Evolutionary conservation across 371 early-diverging fungal genomes (phyloP).

Genomic region (Rhizopus arrhizus): DNA sequence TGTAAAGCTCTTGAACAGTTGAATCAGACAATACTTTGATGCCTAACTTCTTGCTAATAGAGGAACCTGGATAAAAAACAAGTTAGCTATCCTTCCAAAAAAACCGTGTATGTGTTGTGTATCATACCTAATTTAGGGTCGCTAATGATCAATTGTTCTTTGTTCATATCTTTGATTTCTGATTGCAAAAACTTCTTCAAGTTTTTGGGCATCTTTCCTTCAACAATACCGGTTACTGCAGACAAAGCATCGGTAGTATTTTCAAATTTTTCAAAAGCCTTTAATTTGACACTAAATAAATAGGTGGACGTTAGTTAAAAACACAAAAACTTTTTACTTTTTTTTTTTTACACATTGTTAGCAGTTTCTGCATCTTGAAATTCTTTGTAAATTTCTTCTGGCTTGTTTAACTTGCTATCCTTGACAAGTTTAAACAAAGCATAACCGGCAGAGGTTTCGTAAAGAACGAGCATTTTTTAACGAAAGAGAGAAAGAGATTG

Average conservation of each 20-base stretch:
- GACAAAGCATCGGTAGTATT: constrained; percentile 95
- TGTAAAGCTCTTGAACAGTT: constrained; percentile 86
- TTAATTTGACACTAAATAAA: constrained; percentile 78
- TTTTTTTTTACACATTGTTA: constrained; percentile 63
- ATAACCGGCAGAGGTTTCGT: constrained; percentile 89
- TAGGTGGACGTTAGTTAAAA: neutral
- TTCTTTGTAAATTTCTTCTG: constrained; percentile 74
- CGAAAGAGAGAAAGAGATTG: constrained; percentile 9
- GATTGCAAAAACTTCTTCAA: constrained; percentile 88
- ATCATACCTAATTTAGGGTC: constrained; percentile 91
- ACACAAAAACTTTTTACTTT: constrained; percentile 2
- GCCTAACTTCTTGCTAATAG: constrained; percentile 91
- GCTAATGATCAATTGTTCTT: constrained; percentile 89
- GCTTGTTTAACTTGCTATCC: constrained; percentile 77
- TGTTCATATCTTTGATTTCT: constrained; percentile 84
- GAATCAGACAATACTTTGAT: constrained; percentile 88
- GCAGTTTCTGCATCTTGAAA: constrained; percentile 80
- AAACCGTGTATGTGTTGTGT: neutral
- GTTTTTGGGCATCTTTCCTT: constrained; percentile 91
- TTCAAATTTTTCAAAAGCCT: constrained; percentile 95
- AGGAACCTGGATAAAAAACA: constrained; percentile 48
- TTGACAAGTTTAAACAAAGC: constrained; percentile 86
- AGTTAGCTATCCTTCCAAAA: neutral
- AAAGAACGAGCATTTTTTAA: constrained; percentile 72
- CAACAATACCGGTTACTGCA: constrained; percentile 91